Conservation (phyloP, 345 rosid species). For the Hibiscus tridactylites region DNA sequence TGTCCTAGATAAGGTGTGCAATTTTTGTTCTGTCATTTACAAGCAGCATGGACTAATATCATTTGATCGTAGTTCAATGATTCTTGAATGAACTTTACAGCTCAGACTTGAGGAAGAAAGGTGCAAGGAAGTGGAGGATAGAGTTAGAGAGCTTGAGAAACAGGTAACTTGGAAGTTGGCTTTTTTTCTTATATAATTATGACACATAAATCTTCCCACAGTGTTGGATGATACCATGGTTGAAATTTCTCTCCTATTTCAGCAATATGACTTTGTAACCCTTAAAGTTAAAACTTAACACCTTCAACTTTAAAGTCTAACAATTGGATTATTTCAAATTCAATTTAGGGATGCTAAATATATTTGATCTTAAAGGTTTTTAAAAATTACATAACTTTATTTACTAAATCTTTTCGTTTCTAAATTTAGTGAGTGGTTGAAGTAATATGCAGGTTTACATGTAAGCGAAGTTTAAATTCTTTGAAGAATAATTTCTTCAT, state of each 20-base stretch:
- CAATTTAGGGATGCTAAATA: not conserved
- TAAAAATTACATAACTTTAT: too few relatives aligned
- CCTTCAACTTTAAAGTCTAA: not conserved
- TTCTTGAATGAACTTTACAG: slow-evolving; percentile 36
- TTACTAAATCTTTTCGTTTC: not conserved
- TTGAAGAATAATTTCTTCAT: not conserved
- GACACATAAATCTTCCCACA: not conserved
- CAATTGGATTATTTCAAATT: not conserved
- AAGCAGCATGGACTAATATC: not conserved
- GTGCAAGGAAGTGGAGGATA: slow-evolving; percentile 82
- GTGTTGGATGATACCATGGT: not conserved
- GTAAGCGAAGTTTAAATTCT: not conserved
- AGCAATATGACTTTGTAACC: not conserved
- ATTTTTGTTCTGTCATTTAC: not conserved
- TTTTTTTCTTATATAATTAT: not conserved
- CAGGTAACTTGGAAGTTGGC: slow-evolving; percentile 41
- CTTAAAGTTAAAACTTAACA: not conserved
- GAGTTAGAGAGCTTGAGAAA: slow-evolving; percentile 94
- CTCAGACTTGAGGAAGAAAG: slow-evolving; percentile 82
- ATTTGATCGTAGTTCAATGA: slow-evolving; percentile 5
- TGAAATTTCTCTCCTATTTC: not conserved
- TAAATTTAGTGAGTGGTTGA: not conserved
- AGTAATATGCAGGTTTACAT: not conserved
- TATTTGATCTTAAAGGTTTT: not conserved
- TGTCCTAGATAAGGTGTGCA: slow-evolving; percentile 50